These are phyloP conservation scores for Salix purpurea DNA, from an alignment of 345 rosid species.

Conservation along the genomic window DNA sequence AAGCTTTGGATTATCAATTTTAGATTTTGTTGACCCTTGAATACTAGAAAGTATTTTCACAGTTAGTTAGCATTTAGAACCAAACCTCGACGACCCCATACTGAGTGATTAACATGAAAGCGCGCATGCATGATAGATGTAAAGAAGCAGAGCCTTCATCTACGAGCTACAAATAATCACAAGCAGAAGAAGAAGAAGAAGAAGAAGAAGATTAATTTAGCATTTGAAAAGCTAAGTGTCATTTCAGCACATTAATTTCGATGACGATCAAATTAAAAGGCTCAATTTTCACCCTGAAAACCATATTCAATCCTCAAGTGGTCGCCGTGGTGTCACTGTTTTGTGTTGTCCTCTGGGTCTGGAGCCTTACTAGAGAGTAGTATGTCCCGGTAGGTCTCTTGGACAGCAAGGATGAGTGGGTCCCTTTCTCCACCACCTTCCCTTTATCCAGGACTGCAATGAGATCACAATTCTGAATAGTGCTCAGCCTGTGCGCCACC, in stretches of 20 bases:
- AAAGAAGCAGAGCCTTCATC: not conserved
- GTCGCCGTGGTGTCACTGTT: not conserved
- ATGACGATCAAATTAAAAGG: not conserved
- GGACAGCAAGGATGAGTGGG: constrained; percentile 23
- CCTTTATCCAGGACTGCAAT: constrained; percentile 35
- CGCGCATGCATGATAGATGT: not conserved
- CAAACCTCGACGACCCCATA: not conserved
- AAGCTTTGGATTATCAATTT: no score
- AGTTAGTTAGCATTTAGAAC: not conserved
- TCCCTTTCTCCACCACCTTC: constrained; percentile 26
- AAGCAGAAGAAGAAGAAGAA: not conserved
- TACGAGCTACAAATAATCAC: not conserved
- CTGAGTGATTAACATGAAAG: not conserved
- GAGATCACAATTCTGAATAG: constrained; percentile 21
- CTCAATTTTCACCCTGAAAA: no score
- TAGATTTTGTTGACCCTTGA: no score
- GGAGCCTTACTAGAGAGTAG: constrained; percentile 29
- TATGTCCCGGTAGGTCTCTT: constrained; percentile 28
- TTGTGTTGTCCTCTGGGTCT: not conserved
- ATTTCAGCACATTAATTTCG: not conserved
- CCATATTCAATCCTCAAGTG: not conserved
- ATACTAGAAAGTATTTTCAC: not conserved
- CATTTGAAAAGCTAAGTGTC: not conserved
- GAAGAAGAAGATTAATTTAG: not conserved
- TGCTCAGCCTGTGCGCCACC: constrained; percentile 34